Evolutionary conservation across 2,329 filamentous ascomycete species (phyloP), one percentile per base, ranked within the genome.

Genomic region (Graphiopsis chlorocephala): DNA sequence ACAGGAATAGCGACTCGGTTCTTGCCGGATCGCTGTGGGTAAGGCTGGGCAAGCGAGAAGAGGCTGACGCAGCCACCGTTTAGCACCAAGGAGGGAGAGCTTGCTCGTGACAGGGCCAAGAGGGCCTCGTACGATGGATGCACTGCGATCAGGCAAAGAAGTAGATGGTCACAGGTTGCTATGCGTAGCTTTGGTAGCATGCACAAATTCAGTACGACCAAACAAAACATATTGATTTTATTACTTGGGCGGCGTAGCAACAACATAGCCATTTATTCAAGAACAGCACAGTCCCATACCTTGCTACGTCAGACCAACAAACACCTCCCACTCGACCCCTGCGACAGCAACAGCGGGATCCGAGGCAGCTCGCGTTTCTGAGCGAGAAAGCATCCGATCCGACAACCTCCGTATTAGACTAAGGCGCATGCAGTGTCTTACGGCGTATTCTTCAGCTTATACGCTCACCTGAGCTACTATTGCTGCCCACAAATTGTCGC

Each of bases 61-160:
- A 25, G 53, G 23, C 59, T 61, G 59, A 28, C 26, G 29, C 59
- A 61, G 45, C 56, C 45, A 42, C 45, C 59, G 59, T 53, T 38
- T 61, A 31, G 53, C 31, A 56, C n/a, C 31, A 56, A 26, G 50
- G 47, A 14, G 14, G 14, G 38, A 50, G 23, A 17, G 50, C 26
- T 31, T 53, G 50, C 38, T 45, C 38, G 38, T 23, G 38, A 45
- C 38, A 45, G 38, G 28, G 4, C 25, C n/a, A n/a, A n/a, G n/a
- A n/a, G n/a, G n/a, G 50, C 20, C 20, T 56, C 53, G 53, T 56
- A 56, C 53, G 31, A 56, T 25, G 29, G n/a, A n/a, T n/a, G n/a
- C n/a, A n/a, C n/a, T n/a, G n/a, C n/a, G n/a, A 23, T 2, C 5
- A 2, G 20, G 31, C n/a, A 23, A 31, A 53, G 23, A 29, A 10